These are phyloP conservation scores for Biscogniauxia mediterranea DNA, from an alignment of 2,329 filamentous ascomycete species.

Conservation along the genomic window DNA sequence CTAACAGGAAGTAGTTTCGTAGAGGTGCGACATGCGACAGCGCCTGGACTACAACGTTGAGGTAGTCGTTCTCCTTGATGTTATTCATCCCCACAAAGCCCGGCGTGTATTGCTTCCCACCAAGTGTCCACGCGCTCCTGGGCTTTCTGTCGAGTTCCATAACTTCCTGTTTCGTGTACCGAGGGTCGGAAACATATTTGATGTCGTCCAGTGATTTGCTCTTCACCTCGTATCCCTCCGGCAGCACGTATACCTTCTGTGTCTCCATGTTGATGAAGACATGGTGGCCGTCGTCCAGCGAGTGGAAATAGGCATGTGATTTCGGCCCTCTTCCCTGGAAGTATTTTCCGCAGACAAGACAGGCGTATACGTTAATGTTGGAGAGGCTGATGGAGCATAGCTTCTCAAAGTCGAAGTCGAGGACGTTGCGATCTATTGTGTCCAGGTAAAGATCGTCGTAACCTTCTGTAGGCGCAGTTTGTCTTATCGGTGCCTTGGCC, in stretches of 20 bases:
- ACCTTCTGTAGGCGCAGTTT: conserved; percentile 77
- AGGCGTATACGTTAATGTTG: conserved; percentile 98
- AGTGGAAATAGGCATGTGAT: conserved; percentile 96
- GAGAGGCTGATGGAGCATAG: conserved; percentile 93
- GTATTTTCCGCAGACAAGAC: conserved; percentile 96
- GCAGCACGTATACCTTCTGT: conserved; percentile 86
- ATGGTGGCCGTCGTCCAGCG: conserved; percentile 91
- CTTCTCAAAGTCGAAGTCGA: conserved; percentile 99
- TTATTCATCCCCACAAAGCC: conserved; percentile 99
- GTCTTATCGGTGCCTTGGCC: conserved; percentile 55
- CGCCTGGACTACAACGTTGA: conserved; percentile 92
- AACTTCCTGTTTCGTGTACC: conserved; percentile 78
- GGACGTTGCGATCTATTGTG: conserved; percentile 86
- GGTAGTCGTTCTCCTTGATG: conserved; percentile 98
- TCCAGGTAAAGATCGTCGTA: conserved; percentile 97
- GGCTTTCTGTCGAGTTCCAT: conserved; percentile 69
- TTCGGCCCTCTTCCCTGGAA: conserved; percentile 91
- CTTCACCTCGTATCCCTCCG: conserved; percentile 94
- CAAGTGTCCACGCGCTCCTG: conserved; percentile 70
- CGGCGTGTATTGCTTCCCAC: conserved; percentile 82
- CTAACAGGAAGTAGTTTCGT: conserved; percentile 87
- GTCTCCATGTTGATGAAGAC: conserved; percentile 98
- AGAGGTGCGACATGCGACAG: conserved; percentile 86
- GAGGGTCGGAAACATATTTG: conserved; percentile 94
- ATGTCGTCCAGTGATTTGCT: conserved; percentile 96